Base-by-base conservation (phyloP, 495 filamentous ascomycete genomes). In the Chaetomidium leptoderma region DNA sequence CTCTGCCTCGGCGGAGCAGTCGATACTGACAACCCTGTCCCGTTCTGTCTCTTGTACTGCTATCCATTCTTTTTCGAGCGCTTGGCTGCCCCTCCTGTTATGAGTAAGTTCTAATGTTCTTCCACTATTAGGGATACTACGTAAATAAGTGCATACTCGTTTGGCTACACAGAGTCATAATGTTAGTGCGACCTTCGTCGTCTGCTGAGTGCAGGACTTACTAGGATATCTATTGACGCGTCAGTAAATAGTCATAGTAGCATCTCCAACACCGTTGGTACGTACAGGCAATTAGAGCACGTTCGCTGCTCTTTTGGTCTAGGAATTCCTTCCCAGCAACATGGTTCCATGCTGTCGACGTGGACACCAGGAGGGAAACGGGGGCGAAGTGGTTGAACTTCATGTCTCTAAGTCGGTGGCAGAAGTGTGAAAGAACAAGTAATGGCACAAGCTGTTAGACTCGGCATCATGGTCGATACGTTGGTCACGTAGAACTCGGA, bases 271-370 rank as follows among this genome's bases (percentile, higher is more conserved):
- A 19, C 6, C 11, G n/a, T 11, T 3, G 3, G 6, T 4, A 55
- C 75, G 73, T 70, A 78, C 75, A 79, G n/a, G 76, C 75, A 61
- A 76, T 70, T 23, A 79, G 61, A 1, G 66, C 70, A 47, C 68
- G 57, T 4, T 74, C 71, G 17, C 32, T 26, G n/a, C 73, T 64
- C 0, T 59, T 57, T 17, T 57, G 50, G n/a, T 63, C 55, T 14
- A 66, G 55, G 16, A 72, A 63, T 9, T 68, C 68, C 17, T 66
- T 52, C 14, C 68, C 65, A 10, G 57, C 59, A 0, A 64, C 60
- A 62, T 75, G 73, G 26, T 69, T 63, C 76, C 75, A 78, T 17
- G 69, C 70, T 17, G 49, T 23, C 24, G 61, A 30, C 16, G 52
- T 21, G 30, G 40, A 26, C 2, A 14, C 24, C 8, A 45, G 26